phyloP scores from a whole-genome alignment of 1,284 basidiomycete species.

The Rhodofomes roseus region DNA sequence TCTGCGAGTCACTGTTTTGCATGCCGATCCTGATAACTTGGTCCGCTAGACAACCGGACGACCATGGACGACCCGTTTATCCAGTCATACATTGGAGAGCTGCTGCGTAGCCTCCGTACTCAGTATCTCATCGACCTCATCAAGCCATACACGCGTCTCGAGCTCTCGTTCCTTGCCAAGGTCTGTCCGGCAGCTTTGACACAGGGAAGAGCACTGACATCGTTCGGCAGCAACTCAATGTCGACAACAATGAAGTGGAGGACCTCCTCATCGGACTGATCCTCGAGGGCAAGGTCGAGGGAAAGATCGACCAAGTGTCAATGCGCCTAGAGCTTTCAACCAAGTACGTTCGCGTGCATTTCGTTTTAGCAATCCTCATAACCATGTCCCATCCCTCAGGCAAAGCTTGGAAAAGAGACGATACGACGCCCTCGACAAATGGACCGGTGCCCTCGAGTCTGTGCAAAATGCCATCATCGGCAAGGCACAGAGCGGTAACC shows the following conservation, averaged over 20 bases:
- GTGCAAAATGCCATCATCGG: constrained; percentile 69
- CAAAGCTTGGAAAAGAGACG: constrained; percentile 81
- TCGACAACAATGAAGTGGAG: constrained; percentile 85
- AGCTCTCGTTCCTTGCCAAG: constrained; percentile 88
- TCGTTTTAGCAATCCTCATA: constrained; percentile 1
- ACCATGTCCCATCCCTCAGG: constrained; percentile 36
- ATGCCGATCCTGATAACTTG: not conserved
- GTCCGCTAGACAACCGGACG: constrained; percentile 77
- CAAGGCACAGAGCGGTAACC: constrained; percentile 54
- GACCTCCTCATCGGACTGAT: constrained; percentile 92
- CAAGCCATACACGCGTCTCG: constrained; percentile 93
- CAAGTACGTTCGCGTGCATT: constrained; percentile 57
- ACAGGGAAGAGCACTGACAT: no score
- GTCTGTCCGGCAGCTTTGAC: constrained; percentile 67
- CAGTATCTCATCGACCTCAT: constrained; percentile 98
- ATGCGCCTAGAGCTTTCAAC: constrained; percentile 88
- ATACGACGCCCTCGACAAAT: constrained; percentile 78
- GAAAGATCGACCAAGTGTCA: constrained; percentile 93
- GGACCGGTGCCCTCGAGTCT: constrained; percentile 73
- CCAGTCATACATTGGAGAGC: constrained; percentile 89
- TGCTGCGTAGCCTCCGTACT: constrained; percentile 88
- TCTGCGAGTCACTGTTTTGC: constrained; percentile 3
- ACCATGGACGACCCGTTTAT: constrained; percentile 97
- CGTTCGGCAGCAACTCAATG: constrained; percentile 82
- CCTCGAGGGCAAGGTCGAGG: constrained; percentile 91